A percentile compares a stretch with the other conserved stretches of the same genome.
Conservation (phyloP, 768 basidiomycete genomes). For the Boletus fagicola region DNA sequence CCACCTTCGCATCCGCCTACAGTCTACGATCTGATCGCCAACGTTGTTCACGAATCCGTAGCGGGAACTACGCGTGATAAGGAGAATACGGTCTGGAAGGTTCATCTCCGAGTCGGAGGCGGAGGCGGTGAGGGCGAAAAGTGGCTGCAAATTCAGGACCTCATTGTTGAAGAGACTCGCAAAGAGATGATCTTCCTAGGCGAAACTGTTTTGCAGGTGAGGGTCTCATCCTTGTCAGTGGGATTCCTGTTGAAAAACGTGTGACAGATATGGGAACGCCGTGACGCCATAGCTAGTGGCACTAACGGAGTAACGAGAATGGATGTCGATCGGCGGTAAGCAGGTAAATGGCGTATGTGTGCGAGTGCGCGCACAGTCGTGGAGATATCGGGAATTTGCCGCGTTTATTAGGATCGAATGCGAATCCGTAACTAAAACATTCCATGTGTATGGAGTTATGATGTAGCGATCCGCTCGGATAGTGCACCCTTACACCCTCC, state of each 20-base stretch:
- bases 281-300: constrained; percentile 27
- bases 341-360: not conserved
- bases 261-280: constrained; percentile 62
- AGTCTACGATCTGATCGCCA: constrained; percentile 92
- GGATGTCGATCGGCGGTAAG: constrained; percentile 34
- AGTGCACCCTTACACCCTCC: constrained; percentile 16
- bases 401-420: constrained; percentile 22
- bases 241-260: constrained; percentile 12
- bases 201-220: constrained; percentile 92
- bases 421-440: constrained; percentile 4
- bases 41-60: constrained; percentile 92
- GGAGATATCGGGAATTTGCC: constrained; percentile 33
- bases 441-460: constrained; percentile 6
- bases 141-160: constrained; percentile 96
- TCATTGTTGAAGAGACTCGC: constrained; percentile 93
- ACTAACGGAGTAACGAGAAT: constrained; percentile 25
- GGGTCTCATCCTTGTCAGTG: constrained; percentile 4
- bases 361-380: constrained; percentile 8
- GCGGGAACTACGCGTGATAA: constrained; percentile 95
- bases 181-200: constrained; percentile 98
- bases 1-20: constrained; percentile 57
- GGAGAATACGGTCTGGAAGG: constrained; percentile 91
- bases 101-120: constrained; percentile 72
- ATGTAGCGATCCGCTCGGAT: constrained; percentile 9
- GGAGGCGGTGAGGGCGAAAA: constrained; percentile 82